Evolutionary conservation across 2,329 filamentous ascomycete genomes (phyloP).

Genomic region (Verruconis gallopava): DNA sequence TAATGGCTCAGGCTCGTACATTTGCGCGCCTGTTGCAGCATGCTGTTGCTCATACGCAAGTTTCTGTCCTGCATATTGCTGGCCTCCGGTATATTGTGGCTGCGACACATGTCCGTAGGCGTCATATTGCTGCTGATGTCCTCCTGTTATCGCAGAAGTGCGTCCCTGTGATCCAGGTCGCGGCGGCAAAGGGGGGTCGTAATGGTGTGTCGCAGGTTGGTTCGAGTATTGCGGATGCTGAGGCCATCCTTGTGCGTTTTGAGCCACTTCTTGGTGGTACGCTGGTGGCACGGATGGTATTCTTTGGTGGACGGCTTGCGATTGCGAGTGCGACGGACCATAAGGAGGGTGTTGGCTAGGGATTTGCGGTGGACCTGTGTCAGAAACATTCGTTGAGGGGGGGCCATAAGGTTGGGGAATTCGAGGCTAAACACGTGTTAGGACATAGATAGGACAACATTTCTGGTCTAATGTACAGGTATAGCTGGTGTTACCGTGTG

Average conservation of each 20-base stretch:
- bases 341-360: not conserved
- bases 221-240: conserved; percentile 9
- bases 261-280: conserved; percentile 8
- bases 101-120: not conserved
- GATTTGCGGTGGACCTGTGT: not conserved
- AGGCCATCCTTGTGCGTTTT: conserved; percentile 6
- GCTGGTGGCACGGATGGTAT: conserved; percentile 15
- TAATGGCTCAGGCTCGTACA: not conserved
- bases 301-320: conserved; percentile 13
- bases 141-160: too few species aligned
- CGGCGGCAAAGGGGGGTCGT: conserved; percentile 3
- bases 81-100: conserved; percentile 19
- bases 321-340: not conserved
- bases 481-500: not conserved
- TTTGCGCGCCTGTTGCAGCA: not conserved
- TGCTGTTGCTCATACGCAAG: conserved; percentile 6
- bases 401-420: not conserved
- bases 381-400: not conserved
- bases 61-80: conserved; percentile 21
- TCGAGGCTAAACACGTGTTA: not conserved
- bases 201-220: conserved; percentile 6
- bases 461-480: too few species aligned
- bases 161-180: too few species aligned
- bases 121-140: conserved; percentile 2
- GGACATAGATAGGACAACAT: too few species aligned